These are phyloP conservation scores for Gnetum montanum DNA, from an alignment of 75 land plant genomes.

Conservation along the genomic window DNA sequence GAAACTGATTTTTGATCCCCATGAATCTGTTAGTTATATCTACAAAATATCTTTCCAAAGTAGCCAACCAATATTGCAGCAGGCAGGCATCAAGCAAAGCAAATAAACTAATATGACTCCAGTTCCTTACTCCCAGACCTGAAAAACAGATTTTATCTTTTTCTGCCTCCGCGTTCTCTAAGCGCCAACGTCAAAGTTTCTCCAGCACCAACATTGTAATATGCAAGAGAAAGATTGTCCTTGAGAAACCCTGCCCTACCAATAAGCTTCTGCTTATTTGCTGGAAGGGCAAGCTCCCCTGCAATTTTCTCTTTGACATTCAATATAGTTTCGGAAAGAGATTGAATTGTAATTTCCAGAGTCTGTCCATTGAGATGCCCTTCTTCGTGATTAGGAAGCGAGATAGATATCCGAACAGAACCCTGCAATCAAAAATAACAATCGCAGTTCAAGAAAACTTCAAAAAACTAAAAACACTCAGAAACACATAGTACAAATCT, in stretches of 20 bases:
- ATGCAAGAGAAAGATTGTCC: conserved; percentile 90
- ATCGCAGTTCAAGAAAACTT: no score
- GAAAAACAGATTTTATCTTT: no score
- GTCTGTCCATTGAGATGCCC: conserved; percentile 90
- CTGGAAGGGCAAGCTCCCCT: conserved; percentile 77
- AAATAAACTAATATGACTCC: neutral
- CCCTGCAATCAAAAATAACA: no score
- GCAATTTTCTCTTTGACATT: conserved; percentile 95
- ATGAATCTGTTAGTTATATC: no score
- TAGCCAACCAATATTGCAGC: no score
- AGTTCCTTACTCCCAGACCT: no score
- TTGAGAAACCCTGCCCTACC: conserved; percentile 80
- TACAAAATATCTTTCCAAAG: no score
- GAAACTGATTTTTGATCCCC: no score
- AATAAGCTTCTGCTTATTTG: conserved; percentile 96
- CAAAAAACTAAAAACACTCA: no score
- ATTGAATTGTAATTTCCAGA: conserved; percentile 67
- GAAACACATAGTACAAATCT: no score
- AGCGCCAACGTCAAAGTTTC: conserved; percentile 67
- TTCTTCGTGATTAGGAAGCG: conserved; percentile 87
- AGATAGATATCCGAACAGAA: conserved; percentile 58
- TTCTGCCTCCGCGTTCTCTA: conserved; percentile 98
- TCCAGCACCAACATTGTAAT: conserved; percentile 80
- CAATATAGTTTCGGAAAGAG: conserved; percentile 74
- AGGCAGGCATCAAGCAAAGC: no score